These are phyloP conservation scores for Colletotrichum australisinense DNA, from an alignment of 2,329 filamentous ascomycete genomes.

Conservation along the genomic window DNA sequence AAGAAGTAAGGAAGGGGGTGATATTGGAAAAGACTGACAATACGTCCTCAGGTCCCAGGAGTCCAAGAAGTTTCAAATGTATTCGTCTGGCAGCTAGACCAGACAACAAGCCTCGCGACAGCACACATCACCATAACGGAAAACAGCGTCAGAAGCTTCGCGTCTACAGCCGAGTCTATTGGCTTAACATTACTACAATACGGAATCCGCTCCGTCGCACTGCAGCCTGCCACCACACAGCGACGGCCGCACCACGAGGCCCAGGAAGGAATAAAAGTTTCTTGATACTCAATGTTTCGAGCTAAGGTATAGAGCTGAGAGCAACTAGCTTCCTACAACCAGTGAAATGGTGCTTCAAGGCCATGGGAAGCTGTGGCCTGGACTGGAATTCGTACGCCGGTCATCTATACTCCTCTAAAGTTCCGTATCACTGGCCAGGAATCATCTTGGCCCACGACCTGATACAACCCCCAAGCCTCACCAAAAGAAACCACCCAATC, in stretches of 20 bases:
- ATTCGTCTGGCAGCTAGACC: slow-evolving; percentile 79
- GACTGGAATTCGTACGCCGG: too few relatives aligned
- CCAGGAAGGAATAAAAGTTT: not conserved
- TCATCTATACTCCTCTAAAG: too few relatives aligned
- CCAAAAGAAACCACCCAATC: too few relatives aligned
- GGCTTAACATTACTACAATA: slow-evolving; percentile 79
- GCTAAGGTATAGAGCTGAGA: too few relatives aligned
- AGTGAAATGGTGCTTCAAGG: not conserved
- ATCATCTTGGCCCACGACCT: too few relatives aligned
- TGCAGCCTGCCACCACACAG: slow-evolving; percentile 73
- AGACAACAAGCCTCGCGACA: slow-evolving; percentile 76
- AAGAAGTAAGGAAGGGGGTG: too few relatives aligned
- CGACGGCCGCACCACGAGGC: not conserved
- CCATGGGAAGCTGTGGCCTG: not conserved
- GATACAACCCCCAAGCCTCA: too few relatives aligned
- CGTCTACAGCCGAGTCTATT: slow-evolving; percentile 69
- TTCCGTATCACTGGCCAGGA: too few relatives aligned
- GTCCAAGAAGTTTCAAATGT: slow-evolving; percentile 77
- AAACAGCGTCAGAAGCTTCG: slow-evolving; percentile 67
- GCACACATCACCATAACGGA: slow-evolving; percentile 75
- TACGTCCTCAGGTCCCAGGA: slow-evolving; percentile 66
- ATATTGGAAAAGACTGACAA: not conserved
- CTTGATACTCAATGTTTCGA: not conserved
- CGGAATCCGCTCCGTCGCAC: slow-evolving; percentile 76
- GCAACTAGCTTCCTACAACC: too few relatives aligned